A percentile compares a stretch with the other conserved stretches of the same genome.
phyloP scores from a whole-genome alignment of 2,329 filamentous ascomycete genomes.

The Coniochaeta hoffmannii region DNA sequence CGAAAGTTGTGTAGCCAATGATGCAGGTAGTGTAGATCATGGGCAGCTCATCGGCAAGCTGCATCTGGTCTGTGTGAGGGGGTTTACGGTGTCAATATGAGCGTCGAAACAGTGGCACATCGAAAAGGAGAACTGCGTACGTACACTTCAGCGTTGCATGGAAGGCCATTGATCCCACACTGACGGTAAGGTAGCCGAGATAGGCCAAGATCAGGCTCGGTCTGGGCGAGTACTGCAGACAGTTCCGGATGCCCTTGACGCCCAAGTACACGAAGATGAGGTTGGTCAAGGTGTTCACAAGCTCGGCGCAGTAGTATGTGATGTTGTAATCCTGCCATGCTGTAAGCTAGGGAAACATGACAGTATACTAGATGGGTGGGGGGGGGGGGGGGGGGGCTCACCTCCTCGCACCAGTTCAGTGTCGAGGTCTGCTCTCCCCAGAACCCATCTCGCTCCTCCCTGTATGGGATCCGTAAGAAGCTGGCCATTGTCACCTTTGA shows the following conservation, averaged over 20 bases:
- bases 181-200: constrained; percentile 45
- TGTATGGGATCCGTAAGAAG: constrained; percentile 24
- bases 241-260: constrained; percentile 66
- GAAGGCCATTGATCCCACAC: constrained; percentile 48
- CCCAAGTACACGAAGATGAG: constrained; percentile 74
- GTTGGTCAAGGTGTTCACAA: constrained; percentile 66
- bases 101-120: background rate
- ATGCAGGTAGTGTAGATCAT: constrained; percentile 55
- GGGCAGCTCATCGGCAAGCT: constrained; percentile 51
- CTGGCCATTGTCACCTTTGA: constrained; percentile 7
- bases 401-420: constrained; percentile 32
- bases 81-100: constrained; percentile 5
- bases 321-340: constrained; percentile 26
- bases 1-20: constrained; percentile 61
- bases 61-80: constrained; percentile 43
- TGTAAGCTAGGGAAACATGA: constrained; percentile 2
- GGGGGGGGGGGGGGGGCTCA: constrained; percentile 8
- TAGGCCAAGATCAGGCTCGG: constrained; percentile 64
- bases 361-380: too few relatives aligned
- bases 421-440: constrained; percentile 30
- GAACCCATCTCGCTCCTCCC: constrained; percentile 25
- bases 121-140: constrained; percentile 14
- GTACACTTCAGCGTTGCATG: constrained; percentile 49
- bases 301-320: constrained; percentile 26
- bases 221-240: constrained; percentile 65